Evolutionary conservation across 1,284 basidiomycete species (phyloP), one percentile per base, ranked within the genome.

Genomic region (Pascua sp.): DNA sequence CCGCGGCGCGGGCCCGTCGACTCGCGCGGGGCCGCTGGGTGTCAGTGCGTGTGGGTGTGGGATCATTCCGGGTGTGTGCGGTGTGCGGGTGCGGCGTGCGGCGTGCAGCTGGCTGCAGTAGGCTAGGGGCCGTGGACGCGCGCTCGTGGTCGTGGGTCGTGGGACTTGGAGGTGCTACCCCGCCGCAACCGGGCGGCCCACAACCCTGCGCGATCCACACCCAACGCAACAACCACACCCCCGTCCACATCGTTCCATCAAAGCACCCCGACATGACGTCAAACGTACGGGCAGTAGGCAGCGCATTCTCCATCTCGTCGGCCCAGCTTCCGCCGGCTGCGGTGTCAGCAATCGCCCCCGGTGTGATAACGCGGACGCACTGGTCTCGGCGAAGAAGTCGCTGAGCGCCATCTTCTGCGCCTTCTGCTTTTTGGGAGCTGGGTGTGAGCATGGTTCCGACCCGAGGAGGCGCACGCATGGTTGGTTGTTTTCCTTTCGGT

Each of bases 331-430:
- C 39, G 43, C 55, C 47, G 43, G 32, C 49, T 51, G 47, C 5
- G 38, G 32, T 37, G 53, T 55, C 40, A 60, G 58, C 39, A 15
- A 12, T 24, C n/a, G 16, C 32, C 13, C 42, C 5, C 15, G 15
- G 16, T 8, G 17, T 32, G 32, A 32, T 32, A 32, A n/a, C 17
- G 38, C 38, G 15, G 9, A 12, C 24, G n/a, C 18, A 79, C 87
- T 66, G 91, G 91, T 82, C 77, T 94, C 89, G 47, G 85, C 88
- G 66, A 96, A 84, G 81, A 96, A 96, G 78, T 89, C 90, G 78
- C 86, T 86, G 63, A 96, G 80, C 60, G 90, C 85, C 79, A 96
- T 89, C 83, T 93, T 96, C 79, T 91, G 85, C 66, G 83, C 84
- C 84, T 94, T 89, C 57, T 61, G 47, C 77, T 94, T 94, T 56